Evolutionary conservation across 495 filamentous ascomycete genomes (phyloP).

Genomic region (Achaetomiella virescens): DNA sequence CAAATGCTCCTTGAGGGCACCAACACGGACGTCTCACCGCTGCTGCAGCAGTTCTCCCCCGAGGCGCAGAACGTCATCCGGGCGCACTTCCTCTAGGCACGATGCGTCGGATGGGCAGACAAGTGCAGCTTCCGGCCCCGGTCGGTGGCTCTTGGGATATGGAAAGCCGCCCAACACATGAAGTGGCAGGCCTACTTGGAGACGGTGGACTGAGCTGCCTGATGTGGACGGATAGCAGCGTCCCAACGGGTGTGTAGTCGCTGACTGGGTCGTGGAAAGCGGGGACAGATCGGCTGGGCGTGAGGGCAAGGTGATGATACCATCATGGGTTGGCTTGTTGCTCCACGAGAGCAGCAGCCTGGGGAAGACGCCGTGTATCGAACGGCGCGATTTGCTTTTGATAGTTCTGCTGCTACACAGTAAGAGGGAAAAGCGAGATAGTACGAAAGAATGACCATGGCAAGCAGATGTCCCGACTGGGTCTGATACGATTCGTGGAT

Average conservation of each 20-base stretch:
- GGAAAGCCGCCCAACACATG: background rate
- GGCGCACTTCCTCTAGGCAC: conserved; percentile 56
- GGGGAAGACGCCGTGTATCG: no score
- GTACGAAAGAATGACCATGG: no score
- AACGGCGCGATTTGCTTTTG: no score
- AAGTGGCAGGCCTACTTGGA: conserved; percentile 2
- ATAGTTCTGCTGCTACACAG: no score
- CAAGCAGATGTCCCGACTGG: no score
- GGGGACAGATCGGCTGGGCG: background rate
- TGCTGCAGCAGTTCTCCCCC: conserved; percentile 61
- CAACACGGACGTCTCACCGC: conserved; percentile 60
- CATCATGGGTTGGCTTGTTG: background rate
- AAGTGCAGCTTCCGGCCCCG: background rate
- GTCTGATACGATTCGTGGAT: no score
- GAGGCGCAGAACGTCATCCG: conserved; percentile 73
- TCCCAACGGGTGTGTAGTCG: no score
- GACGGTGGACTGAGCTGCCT: background rate
- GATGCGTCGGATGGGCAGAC: background rate
- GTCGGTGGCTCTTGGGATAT: background rate
- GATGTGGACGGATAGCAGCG: background rate
- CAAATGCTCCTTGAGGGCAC: conserved; percentile 66
- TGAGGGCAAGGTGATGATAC: background rate
- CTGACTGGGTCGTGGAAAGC: background rate
- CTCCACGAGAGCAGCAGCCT: no score
- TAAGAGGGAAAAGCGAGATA: no score